Percentiles rank a stretch among this genome's conserved stretches.
Conservation (phyloP, 805 yeast species). For the Wickerhamiella hasegawae region DNA sequence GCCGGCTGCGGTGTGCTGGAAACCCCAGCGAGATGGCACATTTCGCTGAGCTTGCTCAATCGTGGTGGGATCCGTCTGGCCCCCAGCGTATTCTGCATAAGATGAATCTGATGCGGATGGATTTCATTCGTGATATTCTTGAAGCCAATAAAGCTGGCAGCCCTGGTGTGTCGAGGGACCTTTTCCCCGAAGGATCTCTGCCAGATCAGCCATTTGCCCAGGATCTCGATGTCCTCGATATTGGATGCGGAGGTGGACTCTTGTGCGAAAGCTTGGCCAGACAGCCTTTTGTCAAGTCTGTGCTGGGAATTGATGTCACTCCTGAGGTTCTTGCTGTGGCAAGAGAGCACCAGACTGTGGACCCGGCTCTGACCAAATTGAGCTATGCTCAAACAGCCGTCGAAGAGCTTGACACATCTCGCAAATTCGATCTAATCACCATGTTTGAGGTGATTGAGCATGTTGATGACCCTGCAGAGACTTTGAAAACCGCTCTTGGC, state of each 20-base stretch:
- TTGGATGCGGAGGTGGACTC: constrained; percentile 99
- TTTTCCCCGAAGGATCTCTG: constrained; percentile 38
- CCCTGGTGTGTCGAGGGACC: constrained; percentile 59
- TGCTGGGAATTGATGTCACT: constrained; percentile 76
- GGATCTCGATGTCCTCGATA: constrained; percentile 49
- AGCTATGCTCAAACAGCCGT: constrained; percentile 45
- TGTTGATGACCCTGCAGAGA: constrained; percentile 67
- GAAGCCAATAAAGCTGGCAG: constrained; percentile 29
- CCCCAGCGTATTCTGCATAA: constrained; percentile 87
- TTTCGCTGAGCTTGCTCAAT: constrained; percentile 70
- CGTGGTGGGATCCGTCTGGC: constrained; percentile 98
- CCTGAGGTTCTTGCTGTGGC: constrained; percentile 74
- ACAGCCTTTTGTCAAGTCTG: constrained; percentile 38
- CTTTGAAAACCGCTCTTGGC: constrained; percentile 49
- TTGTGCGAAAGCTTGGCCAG: constrained; percentile 78
- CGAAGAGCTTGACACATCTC: constrained; percentile 34
- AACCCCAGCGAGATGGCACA: constrained; percentile 51
- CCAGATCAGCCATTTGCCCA: constrained; percentile 22
- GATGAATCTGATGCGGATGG: constrained; percentile 84
- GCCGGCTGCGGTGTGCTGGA: background rate
- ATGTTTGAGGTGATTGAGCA: constrained; percentile 94
- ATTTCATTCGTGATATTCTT: constrained; percentile 58
- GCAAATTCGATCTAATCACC: constrained; percentile 59
- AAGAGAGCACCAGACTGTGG: constrained; percentile 42
- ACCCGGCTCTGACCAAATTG: constrained; percentile 49